Base-by-base conservation (phyloP, 1,139 yeast genomes). In the Debaryomycetaceae sp. region DNA sequence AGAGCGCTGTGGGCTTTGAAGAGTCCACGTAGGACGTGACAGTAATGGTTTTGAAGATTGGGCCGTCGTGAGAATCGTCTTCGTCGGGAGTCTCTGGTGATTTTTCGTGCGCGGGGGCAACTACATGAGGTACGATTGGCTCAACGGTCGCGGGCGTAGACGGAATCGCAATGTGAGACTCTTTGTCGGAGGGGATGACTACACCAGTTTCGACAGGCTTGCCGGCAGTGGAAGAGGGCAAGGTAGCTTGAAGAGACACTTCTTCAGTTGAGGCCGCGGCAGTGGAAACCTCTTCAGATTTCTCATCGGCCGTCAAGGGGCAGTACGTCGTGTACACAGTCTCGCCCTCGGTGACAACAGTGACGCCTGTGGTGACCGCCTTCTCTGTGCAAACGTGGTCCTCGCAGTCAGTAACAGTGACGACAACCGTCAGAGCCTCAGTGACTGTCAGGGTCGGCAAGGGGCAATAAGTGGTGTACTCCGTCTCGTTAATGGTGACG, bases 311-410 rank as follows among this genome's bases (percentile, higher is more conserved):
- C n/a, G 40, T 23, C 36, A 44, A 29, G 30, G 51, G 51, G 28
- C 49, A 44, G 42, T 37, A 44, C 24, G 49, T 44, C 33, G 47
- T 43, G 39, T n/a, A n/a, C n/a, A n/a, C n/a, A n/a, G n/a, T n/a
- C n/a, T n/a, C n/a, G n/a, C n/a, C n/a, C n/a, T n/a, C 38, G 16
- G 39, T 34, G 29, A 53, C 49, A 27, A 50, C 40, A 30, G 52
- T 37, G 21, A 52, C 37, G 23, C 61, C 62, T n/a, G 63, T 55
- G 25, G 59, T 45, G 16, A 47, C 43, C 25, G 51, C 39, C 27
- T 42, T 26, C 25, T 28, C 33, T 25, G 43, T 23, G 43, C 55
- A 43, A 40, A 42, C 34, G 42, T 44, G 27, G 45, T 42, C 41
- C 35, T 39, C 31, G 30, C 56, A 39, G 27, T 53, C 8, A 44